Conservation (phyloP, 345 rosid species). For the Melaleuca quinquenervia region DNA sequence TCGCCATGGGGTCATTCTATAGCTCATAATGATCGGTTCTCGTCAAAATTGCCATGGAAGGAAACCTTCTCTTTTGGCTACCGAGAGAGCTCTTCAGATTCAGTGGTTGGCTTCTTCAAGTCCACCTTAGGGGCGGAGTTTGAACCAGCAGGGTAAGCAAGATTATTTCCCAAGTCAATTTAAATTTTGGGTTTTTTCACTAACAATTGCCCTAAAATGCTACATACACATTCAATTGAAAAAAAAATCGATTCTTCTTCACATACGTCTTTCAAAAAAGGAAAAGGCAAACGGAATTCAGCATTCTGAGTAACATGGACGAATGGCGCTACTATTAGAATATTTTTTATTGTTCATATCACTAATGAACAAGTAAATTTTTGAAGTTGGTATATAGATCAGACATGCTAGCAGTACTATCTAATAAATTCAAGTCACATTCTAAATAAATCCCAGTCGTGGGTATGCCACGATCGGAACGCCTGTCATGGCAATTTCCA, state of each 20-base stretch:
- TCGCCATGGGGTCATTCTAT: conserved; percentile 29
- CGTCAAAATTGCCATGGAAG: conserved; percentile 58
- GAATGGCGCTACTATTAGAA: neutral
- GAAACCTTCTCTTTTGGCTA: conserved; percentile 44
- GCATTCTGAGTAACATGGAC: neutral
- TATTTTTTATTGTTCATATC: neutral
- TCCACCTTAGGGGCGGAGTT: conserved; percentile 20
- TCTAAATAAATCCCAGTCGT: no score
- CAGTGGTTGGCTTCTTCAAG: conserved; percentile 21
- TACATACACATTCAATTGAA: neutral
- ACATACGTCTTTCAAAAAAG: neutral
- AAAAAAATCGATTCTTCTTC: neutral
- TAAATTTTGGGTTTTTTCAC: neutral
- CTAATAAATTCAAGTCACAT: no score
- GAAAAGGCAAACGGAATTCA: neutral
- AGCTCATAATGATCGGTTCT: conserved; percentile 34
- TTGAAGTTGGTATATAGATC: no score
- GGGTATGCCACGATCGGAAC: no score
- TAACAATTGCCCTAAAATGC: neutral
- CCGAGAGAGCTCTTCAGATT: neutral
- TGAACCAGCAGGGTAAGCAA: conserved; percentile 27
- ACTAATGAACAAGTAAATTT: no score
- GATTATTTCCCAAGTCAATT: neutral
- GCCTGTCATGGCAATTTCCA: no score
- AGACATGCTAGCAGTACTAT: no score